Conservation (phyloP, 108 stramenopile species). For the Nitzschia sp. region DNA sequence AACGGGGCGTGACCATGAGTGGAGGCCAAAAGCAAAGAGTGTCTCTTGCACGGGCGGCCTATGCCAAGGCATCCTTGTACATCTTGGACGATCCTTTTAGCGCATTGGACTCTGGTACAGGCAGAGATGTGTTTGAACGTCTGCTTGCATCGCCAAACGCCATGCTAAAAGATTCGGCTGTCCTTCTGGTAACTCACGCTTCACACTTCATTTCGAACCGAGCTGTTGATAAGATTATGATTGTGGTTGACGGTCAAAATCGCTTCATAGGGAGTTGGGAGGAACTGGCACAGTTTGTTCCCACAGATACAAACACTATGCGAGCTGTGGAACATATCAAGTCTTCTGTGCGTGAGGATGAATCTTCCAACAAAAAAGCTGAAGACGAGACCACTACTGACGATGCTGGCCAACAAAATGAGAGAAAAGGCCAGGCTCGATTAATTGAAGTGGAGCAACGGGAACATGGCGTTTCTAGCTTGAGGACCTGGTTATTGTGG, state of each 20-base stretch:
- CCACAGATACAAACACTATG: background rate
- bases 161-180: constrained; percentile 10
- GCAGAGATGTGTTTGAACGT: constrained; percentile 64
- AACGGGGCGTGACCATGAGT: constrained; percentile 87
- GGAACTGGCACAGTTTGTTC: background rate
- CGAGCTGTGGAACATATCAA: no score
- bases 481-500: constrained; percentile 74
- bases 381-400: background rate
- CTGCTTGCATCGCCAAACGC: background rate
- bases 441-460: constrained; percentile 74
- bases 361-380: constrained; percentile 3
- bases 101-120: constrained; percentile 91
- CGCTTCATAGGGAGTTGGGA: constrained; percentile 48
- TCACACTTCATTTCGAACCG: constrained; percentile 71
- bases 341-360: no score
- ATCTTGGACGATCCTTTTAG: constrained; percentile 92
- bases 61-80: constrained; percentile 64
- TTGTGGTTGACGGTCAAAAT: constrained; percentile 67
- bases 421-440: no score
- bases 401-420: no score
- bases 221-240: constrained; percentile 52
- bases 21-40: constrained; percentile 94
- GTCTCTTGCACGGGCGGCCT: constrained; percentile 71
- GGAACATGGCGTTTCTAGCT: constrained; percentile 63
- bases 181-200: constrained; percentile 91